Percentiles rank a stretch among this genome's conserved stretches.
Evolutionary conservation across 768 basidiomycete species (phyloP).

Genomic region (Mycena amicta): DNA sequence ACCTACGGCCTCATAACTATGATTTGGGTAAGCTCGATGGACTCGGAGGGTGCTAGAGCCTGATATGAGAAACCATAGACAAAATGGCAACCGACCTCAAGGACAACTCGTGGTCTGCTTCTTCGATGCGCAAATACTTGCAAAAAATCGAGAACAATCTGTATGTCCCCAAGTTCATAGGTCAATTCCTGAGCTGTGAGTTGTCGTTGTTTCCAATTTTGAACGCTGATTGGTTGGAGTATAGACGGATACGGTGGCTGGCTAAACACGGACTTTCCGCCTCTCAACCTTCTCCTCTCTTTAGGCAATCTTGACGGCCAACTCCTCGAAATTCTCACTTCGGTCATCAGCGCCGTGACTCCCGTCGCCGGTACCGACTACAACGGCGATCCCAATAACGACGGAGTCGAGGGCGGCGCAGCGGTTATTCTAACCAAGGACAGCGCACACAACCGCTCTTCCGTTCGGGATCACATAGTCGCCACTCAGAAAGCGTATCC

Average conservation of each 20-base stretch:
- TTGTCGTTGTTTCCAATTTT: not conserved
- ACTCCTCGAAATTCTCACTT: constrained; percentile 8
- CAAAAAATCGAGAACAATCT: constrained; percentile 16
- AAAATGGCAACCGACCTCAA: constrained; percentile 10
- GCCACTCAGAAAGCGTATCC: not conserved
- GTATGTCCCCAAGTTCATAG: constrained; percentile 6
- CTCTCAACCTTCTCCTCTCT: constrained; percentile 16
- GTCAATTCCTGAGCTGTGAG: constrained; percentile 10
- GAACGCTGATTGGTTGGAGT: too few relatives aligned
- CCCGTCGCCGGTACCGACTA: constrained; percentile 8
- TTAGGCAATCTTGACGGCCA: constrained; percentile 11
- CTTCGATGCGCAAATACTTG: constrained; percentile 11
- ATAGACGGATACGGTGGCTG: constrained; percentile 15
- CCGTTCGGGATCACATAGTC: constrained; percentile 11
- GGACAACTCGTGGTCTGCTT: constrained; percentile 9
- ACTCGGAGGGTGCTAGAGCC: too few relatives aligned
- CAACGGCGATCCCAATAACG: constrained; percentile 9
- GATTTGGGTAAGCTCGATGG: not conserved
- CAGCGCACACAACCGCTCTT: constrained; percentile 10
- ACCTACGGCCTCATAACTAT: constrained; percentile 15
- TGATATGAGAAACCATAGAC: too few relatives aligned
- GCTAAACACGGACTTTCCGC: constrained; percentile 16
- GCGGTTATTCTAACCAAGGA: constrained; percentile 15
- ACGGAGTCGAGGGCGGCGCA: constrained; percentile 12
- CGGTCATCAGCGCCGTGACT: constrained; percentile 5